phyloP scores from a whole-genome alignment of 371 early-diverging fungal genomes.

The Chytridiales sp. region DNA sequence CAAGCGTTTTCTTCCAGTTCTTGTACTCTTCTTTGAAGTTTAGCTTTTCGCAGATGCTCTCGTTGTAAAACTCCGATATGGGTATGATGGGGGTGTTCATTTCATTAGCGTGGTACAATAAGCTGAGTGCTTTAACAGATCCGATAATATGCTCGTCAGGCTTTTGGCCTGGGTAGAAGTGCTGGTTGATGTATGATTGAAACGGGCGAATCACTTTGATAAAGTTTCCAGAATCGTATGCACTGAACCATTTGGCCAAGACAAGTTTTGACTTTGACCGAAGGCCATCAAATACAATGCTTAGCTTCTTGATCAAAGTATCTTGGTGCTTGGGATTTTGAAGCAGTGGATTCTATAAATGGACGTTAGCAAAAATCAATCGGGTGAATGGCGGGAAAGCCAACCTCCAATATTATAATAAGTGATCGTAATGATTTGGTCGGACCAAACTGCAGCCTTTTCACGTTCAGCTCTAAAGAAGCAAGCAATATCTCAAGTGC shows the following conservation, averaged over 20 bases:
- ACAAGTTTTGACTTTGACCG: slow-evolving; percentile 27
- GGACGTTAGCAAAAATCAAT: slow-evolving; percentile 32
- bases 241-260: slow-evolving; percentile 52
- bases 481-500: slow-evolving; percentile 59
- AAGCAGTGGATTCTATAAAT: slow-evolving; percentile 52
- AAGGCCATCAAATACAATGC: slow-evolving; percentile 43
- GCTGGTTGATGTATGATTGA: slow-evolving; percentile 47
- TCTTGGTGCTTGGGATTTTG: slow-evolving; percentile 50
- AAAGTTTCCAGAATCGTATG: slow-evolving; percentile 42
- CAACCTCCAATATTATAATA: slow-evolving; percentile 49
- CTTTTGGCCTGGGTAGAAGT: slow-evolving; percentile 46
- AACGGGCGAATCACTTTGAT: slow-evolving; percentile 33
- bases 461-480: slow-evolving; percentile 47
- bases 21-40: slow-evolving; percentile 81
- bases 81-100: slow-evolving; percentile 43
- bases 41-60: slow-evolving; percentile 56
- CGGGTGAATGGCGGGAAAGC: slow-evolving; percentile 35
- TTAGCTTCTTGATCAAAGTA: slow-evolving; percentile 46
- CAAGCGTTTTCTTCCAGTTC: slow-evolving; percentile 55
- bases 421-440: slow-evolving; percentile 43
- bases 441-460: slow-evolving; percentile 25
- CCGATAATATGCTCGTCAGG: slow-evolving; percentile 62
- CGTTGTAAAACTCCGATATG: slow-evolving; percentile 61
- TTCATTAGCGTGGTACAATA: slow-evolving; percentile 59
- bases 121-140: slow-evolving; percentile 58